These are phyloP conservation scores for Omphalotus olearius DNA, from an alignment of 1,284 basidiomycete genomes.

Conservation along the genomic window DNA sequence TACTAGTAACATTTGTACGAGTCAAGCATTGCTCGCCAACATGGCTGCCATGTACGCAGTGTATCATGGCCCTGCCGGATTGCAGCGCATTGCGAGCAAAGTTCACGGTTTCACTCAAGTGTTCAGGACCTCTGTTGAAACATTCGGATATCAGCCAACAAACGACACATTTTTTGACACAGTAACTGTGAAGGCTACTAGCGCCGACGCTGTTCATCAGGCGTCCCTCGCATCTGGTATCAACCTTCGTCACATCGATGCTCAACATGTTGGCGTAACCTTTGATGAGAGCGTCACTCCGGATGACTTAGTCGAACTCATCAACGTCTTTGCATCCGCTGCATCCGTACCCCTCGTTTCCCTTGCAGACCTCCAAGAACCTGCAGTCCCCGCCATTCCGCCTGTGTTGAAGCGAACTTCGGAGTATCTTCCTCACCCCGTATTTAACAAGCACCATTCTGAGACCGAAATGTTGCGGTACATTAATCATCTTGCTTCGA, in stretches of 20 bases:
- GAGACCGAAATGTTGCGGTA: slow-evolving; percentile 98
- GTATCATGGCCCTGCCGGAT: slow-evolving; percentile 90
- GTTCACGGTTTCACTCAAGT: slow-evolving; percentile 88
- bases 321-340: slow-evolving; percentile 78
- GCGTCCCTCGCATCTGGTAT: slow-evolving; percentile 66
- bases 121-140: slow-evolving; percentile 67
- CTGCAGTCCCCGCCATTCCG: slow-evolving; percentile 45
- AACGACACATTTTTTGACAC: slow-evolving; percentile 90
- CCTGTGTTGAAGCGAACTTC: slow-evolving; percentile 65
- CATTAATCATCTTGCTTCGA: slow-evolving; percentile 89
- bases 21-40: slow-evolving; percentile 92
- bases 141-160: slow-evolving; percentile 66
- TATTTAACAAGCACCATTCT: slow-evolving; percentile 94
- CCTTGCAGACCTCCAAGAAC: slow-evolving; percentile 38
- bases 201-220: slow-evolving; percentile 67
- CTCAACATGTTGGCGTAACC: slow-evolving; percentile 79
- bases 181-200: slow-evolving; percentile 79
- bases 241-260: slow-evolving; percentile 84
- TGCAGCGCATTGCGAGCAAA: slow-evolving; percentile 84
- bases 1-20: slow-evolving; percentile 92
- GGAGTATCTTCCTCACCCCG: slow-evolving; percentile 78
- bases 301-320: slow-evolving; percentile 70
- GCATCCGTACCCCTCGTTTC: slow-evolving; percentile 39
- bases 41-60: slow-evolving; percentile 98
- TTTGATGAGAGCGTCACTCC: slow-evolving; percentile 89